A percentile compares a stretch with the other conserved stretches of the same genome.
Conservation (phyloP, 2,329 filamentous ascomycete species). For the Penicillium vulpinum region DNA sequence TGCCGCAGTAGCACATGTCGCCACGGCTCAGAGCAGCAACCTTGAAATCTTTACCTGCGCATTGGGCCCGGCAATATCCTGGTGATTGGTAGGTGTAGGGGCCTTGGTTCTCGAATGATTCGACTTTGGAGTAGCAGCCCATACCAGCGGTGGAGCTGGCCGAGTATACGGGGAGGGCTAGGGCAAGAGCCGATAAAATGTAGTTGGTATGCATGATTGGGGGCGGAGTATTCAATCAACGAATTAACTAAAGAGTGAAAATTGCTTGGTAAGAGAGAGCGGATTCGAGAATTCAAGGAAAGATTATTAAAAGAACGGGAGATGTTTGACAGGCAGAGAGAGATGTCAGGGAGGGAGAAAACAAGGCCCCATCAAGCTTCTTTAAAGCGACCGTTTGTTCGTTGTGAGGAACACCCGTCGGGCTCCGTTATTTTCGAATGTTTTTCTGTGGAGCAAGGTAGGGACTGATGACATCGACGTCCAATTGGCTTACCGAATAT, state of each 20-base stretch:
- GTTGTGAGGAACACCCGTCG: slow-evolving; percentile 1
- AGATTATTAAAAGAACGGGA: neutral
- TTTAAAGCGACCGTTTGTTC: slow-evolving; percentile 5
- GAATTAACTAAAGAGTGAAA: neutral
- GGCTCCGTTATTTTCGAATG: slow-evolving; percentile 8
- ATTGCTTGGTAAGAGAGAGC: neutral
- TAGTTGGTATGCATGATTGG: slow-evolving; percentile 14
- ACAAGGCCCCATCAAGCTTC: slow-evolving; percentile 1
- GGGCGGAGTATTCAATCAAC: neutral
- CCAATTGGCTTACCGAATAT: neutral
- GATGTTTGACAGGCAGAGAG: neutral
- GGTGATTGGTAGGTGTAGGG: slow-evolving; percentile 10
- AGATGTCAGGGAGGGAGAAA: neutral
- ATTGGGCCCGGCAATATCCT: slow-evolving; percentile 20
- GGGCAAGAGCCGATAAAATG: slow-evolving; percentile 15
- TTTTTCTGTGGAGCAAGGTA: slow-evolving; percentile 16
- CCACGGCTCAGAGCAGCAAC: slow-evolving; percentile 22
- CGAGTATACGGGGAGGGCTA: slow-evolving; percentile 13
- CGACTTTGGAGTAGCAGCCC: slow-evolving; percentile 21
- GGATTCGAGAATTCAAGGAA: neutral
- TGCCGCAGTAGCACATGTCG: slow-evolving; percentile 25
- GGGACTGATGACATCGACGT: slow-evolving; percentile 3
- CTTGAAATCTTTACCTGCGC: slow-evolving; percentile 11
- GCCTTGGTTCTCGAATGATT: slow-evolving; percentile 8
- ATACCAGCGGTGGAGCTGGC: neutral